Conservation (phyloP, 768 basidiomycete species). For the Lentinula sp. region DNA sequence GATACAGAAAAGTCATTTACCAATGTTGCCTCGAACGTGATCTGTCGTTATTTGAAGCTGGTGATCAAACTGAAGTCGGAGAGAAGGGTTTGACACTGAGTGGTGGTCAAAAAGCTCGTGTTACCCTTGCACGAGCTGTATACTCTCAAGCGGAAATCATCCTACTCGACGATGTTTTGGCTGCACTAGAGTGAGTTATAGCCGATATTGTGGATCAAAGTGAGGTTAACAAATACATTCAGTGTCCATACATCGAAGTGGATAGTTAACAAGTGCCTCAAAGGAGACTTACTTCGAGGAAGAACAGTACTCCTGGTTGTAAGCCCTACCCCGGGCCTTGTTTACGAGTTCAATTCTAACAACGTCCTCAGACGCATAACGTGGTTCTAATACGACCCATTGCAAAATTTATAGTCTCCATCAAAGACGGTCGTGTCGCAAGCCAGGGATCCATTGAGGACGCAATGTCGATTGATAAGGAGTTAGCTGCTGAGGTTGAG, state of each 20-base stretch:
- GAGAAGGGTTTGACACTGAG: constrained; percentile 42
- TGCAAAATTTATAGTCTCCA: constrained; percentile 34
- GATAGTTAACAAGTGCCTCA: constrained; percentile 7
- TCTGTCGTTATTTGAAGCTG: constrained; percentile 35
- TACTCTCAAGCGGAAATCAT: constrained; percentile 35
- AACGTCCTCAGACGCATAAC: constrained; percentile 31
- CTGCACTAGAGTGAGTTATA: constrained; percentile 22
- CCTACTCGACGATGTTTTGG: constrained; percentile 44
- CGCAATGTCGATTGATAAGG: constrained; percentile 24
- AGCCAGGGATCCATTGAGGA: constrained; percentile 32
- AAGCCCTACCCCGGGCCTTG: neutral
- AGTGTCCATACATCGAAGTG: constrained; percentile 9
- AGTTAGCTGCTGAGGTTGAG: constrained; percentile 13
- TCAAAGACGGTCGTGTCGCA: constrained; percentile 34
- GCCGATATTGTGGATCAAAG: constrained; percentile 22
- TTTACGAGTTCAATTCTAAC: neutral
- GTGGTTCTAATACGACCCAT: constrained; percentile 30
- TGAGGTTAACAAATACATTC: constrained; percentile 28
- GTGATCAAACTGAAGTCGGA: constrained; percentile 43
- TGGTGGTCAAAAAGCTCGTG: constrained; percentile 37
- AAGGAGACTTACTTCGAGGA: constrained; percentile 8
- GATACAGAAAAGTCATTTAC: constrained; percentile 32
- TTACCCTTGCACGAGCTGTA: constrained; percentile 39
- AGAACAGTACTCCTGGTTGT: constrained; percentile 8
- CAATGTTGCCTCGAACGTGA: constrained; percentile 36